phyloP scores from a whole-genome alignment of 768 basidiomycete species.

The Panaeolus cyanescens region DNA sequence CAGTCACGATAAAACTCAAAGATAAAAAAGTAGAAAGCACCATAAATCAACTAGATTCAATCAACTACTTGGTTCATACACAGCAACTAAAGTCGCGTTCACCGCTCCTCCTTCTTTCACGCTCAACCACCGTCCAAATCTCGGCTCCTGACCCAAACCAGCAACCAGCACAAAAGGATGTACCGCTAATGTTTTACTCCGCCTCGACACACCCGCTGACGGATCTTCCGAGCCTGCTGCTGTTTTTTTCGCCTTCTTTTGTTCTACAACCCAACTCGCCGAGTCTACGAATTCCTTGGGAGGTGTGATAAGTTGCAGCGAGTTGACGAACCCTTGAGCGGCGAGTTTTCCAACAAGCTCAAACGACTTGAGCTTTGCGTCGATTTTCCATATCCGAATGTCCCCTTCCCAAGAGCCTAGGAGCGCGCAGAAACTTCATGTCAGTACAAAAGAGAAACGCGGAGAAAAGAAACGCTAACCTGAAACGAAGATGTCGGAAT shows the following conservation, averaged over 20 bases:
- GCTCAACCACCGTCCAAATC: constrained; percentile 86
- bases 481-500: constrained; percentile 89
- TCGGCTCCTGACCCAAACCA: constrained; percentile 85
- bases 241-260: constrained; percentile 6
- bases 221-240: background rate
- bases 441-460: constrained; percentile 1
- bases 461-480: constrained; percentile 47
- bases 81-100: constrained; percentile 69
- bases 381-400: constrained; percentile 91
- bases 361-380: constrained; percentile 78
- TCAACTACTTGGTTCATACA: constrained; percentile 5
- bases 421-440: background rate
- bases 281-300: constrained; percentile 46
- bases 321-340: constrained; percentile 84
- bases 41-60: background rate
- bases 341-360: constrained; percentile 61
- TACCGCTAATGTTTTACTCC: constrained; percentile 17
- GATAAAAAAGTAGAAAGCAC: constrained; percentile 15
- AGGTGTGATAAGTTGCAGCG: constrained; percentile 75
- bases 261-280: constrained; percentile 33
- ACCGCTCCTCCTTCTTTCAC: constrained; percentile 66
- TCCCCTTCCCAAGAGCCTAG: constrained; percentile 92
- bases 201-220: background rate
- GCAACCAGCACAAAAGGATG: constrained; percentile 65
- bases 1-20: no score